Evolutionary conservation across 306 rosid genomes (phyloP), one percentile per base, ranked within the genome.

Genomic region (Alnus glutinosa): DNA sequence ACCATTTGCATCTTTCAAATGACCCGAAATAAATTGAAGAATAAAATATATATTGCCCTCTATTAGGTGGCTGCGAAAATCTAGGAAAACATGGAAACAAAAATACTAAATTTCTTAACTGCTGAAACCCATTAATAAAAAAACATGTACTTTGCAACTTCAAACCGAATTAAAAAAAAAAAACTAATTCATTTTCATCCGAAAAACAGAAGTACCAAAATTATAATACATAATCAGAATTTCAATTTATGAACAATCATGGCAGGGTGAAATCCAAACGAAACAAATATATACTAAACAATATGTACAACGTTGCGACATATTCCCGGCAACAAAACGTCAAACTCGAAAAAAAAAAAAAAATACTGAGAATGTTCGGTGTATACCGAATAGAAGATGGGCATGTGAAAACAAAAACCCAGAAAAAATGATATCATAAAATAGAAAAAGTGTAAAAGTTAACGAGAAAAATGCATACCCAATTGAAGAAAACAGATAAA

Each of bases 391-490:
- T 30, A 8, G 55, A 52, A 54, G 11, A 15, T 5, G 59, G 52
- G 42, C 44, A 68, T 16, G 30, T 30, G 79, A 51, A 69, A 74
- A 74, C 37, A 51, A 44, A 79, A 68, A 67, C 75, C 34, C 75
- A 50, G 67, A 74, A 9, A 34, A 57, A 46, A 30, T 28, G 66
- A 14, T 11, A 54, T 8, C 52, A n/a, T 4, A 42, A 54, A 72
- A 15, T 1, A 3, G 3, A 1, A 68, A 15, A 36, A 6, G 30
- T 5, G 36, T 44, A 14, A 3, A 36, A 13, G 51, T 5, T 3
- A 19, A 37, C 1, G 34, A 55, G 32, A 39, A 44, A 77, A 77
- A 39, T 15, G 44, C 71, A 34, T 75, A 81, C 73, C 73, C 30
- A 81, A 57, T 4, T 59, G 73, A 5, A 50, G 61, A 78, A 37